These are phyloP conservation scores for Auriculariales sp. DNA, from an alignment of 768 basidiomycete species.

Conservation along the genomic window DNA sequence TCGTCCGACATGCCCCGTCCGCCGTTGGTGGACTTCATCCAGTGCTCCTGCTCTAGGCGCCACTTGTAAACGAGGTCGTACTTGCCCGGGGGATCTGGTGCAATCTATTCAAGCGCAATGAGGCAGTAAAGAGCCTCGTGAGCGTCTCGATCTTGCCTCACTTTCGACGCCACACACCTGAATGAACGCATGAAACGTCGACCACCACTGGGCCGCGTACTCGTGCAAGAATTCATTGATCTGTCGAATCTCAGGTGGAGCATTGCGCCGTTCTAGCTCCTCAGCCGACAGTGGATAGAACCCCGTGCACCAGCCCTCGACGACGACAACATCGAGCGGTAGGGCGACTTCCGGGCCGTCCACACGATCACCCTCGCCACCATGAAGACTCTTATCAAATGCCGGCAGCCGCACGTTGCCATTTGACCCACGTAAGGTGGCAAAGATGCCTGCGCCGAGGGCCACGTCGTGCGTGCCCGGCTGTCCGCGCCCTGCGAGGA, in stretches of 20 bases:
- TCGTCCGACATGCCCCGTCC: conserved; percentile 82
- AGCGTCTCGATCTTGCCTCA: not conserved
- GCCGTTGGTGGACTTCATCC: conserved; percentile 76
- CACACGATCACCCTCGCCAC: conserved; percentile 75
- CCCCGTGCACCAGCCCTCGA: conserved; percentile 96
- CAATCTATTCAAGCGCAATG: conserved; percentile 18
- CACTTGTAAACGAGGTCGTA: conserved; percentile 63
- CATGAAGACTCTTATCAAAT: conserved; percentile 76
- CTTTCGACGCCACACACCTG: conserved; percentile 35
- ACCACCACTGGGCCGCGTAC: conserved; percentile 54
- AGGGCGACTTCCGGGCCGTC: conserved; percentile 30
- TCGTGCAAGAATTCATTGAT: conserved; percentile 28
- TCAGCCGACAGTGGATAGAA: conserved; percentile 48
- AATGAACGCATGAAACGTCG: conserved; percentile 55
- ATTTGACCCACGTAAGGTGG: not conserved
- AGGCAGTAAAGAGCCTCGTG: not conserved
- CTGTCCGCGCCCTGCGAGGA: conserved; percentile 76
- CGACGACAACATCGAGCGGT: conserved; percentile 65
- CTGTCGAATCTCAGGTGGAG: conserved; percentile 5
- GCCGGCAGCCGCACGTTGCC: conserved; percentile 42
- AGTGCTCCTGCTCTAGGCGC: conserved; percentile 79
- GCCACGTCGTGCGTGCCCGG: conserved; percentile 83
- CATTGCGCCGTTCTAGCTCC: conserved; percentile 27
- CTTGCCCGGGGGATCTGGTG: conserved; percentile 9
- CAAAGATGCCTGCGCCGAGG: conserved; percentile 42